A percentile compares a stretch with the other conserved stretches of the same genome.
Conservation (phyloP, 1,284 basidiomycete genomes). For the Mycosarcoma maydis region DNA sequence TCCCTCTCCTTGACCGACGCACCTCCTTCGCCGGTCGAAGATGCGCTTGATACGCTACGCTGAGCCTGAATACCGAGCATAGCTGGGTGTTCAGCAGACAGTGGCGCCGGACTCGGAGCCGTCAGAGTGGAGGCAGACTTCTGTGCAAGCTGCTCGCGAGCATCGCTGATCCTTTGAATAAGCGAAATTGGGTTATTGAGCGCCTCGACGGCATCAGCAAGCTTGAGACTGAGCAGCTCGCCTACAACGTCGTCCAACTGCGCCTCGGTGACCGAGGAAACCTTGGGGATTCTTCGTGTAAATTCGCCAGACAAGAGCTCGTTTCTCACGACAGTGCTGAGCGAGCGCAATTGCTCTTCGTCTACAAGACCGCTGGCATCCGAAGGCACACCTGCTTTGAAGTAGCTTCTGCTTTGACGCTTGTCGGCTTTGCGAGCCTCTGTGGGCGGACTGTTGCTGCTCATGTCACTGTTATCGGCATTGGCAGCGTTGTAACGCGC, state of each 20-base stretch:
- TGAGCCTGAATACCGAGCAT: conserved; percentile 24
- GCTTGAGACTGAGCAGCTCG: conserved; percentile 74
- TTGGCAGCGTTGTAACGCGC: conserved; percentile 72
- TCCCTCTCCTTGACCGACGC: conserved; percentile 70
- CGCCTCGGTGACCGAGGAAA: conserved; percentile 47
- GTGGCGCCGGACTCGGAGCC: not conserved
- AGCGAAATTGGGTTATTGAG: conserved; percentile 78
- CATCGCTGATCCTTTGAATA: conserved; percentile 72
- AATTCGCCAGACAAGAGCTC: conserved; percentile 84
- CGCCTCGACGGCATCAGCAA: conserved; percentile 78
- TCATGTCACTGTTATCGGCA: conserved; percentile 10
- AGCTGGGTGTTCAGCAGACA: conserved; percentile 9
- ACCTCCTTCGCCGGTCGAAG: conserved; percentile 32
- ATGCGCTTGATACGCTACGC: conserved; percentile 44
- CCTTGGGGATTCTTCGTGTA: conserved; percentile 75
- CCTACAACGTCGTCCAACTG: conserved; percentile 76
- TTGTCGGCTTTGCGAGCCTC: conserved; percentile 23
- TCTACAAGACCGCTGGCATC: conserved; percentile 68
- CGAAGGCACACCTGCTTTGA: conserved; percentile 47
- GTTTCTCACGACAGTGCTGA: conserved; percentile 83
- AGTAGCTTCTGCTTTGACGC: conserved; percentile 52
- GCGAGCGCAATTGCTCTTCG: conserved; percentile 73
- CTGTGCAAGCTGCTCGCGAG: conserved; percentile 34
- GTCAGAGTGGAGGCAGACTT: conserved; percentile 2
- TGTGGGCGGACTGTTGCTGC: not conserved